Conservation (phyloP, 441 rosid genomes). For the Eruca vesicaria region DNA sequence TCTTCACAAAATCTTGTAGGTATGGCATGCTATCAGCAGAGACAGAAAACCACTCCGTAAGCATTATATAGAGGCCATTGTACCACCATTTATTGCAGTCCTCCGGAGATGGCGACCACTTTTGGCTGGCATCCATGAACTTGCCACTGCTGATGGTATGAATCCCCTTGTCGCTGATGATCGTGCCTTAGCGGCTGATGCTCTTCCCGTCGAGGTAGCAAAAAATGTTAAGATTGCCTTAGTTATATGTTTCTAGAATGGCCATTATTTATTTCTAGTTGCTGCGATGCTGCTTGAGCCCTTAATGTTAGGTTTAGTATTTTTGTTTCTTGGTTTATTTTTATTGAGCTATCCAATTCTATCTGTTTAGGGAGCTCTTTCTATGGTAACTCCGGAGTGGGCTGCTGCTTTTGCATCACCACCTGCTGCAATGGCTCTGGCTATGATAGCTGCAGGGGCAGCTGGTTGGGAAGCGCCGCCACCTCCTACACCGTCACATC, state of each 20-base stretch:
- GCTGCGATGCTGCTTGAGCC: slow-evolving; percentile 15
- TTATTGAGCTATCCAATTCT: slow-evolving; percentile 7
- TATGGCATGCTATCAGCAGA: slow-evolving; percentile 96
- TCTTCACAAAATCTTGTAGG: slow-evolving; percentile 47
- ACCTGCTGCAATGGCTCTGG: slow-evolving; percentile 99
- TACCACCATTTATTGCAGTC: slow-evolving; percentile 98
- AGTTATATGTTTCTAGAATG: slow-evolving; percentile 16
- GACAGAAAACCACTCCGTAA: slow-evolving; percentile 87
- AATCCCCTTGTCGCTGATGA: slow-evolving; percentile 97
- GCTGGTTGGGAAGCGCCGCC: slow-evolving; percentile 85
- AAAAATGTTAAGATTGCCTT: slow-evolving; percentile 27
- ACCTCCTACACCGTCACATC: slow-evolving; percentile 60
- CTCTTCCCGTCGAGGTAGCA: slow-evolving; percentile 87
- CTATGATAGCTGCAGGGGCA: slow-evolving; percentile 99
- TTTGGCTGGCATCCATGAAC: slow-evolving; percentile 98
- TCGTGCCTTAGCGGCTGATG: slow-evolving; percentile 95
- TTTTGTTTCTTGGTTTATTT: slow-evolving; percentile 5
- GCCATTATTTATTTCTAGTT: slow-evolving; percentile 22
- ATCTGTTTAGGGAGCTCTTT: slow-evolving; percentile 80
- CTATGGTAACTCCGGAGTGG: slow-evolving; percentile 97
- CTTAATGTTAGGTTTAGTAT: slow-evolving; percentile 9
- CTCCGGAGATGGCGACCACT: slow-evolving; percentile 99
- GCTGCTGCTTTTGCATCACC: slow-evolving; percentile 99
- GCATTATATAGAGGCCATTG: slow-evolving; percentile 89
- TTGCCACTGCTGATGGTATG: slow-evolving; percentile 95